phyloP scores from a whole-genome alignment of 345 rosid species.

The Salix exigua region DNA sequence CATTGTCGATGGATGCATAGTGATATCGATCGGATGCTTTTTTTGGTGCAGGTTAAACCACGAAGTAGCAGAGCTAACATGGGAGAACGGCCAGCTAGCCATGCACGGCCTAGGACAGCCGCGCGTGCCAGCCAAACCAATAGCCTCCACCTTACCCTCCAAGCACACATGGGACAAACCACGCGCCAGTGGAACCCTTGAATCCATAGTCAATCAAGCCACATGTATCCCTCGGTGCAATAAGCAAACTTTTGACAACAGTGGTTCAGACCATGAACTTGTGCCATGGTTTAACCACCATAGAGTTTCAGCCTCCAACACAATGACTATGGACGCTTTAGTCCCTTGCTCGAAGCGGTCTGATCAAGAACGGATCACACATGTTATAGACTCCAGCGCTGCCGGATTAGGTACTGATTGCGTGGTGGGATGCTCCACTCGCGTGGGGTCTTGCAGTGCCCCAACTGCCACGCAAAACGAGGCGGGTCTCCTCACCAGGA shows the following conservation, averaged over 20 bases:
- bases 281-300: constrained; percentile 53
- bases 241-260: background rate
- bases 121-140: constrained; percentile 34
- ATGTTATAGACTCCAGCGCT: constrained; percentile 19
- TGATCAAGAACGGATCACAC: constrained; percentile 12
- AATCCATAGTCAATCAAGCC: constrained; percentile 88
- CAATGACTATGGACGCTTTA: constrained; percentile 64
- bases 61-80: constrained; percentile 90
- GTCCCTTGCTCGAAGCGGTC: constrained; percentile 59
- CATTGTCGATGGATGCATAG: background rate
- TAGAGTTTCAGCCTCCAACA: constrained; percentile 20
- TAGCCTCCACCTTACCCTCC: constrained; percentile 17
- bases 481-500: constrained; percentile 6
- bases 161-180: constrained; percentile 56
- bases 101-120: constrained; percentile 73
- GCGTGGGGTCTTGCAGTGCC: constrained; percentile 54
- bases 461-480: constrained; percentile 15
- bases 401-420: constrained; percentile 16
- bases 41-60: constrained; percentile 49
- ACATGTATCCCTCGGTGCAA: constrained; percentile 30
- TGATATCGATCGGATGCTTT: background rate
- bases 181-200: constrained; percentile 69
- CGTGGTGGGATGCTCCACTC: constrained; percentile 45
- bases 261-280: constrained; percentile 25
- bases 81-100: constrained; percentile 89